Evolutionary conservation across 2,329 filamentous ascomycete species (phyloP).

Genomic region (Clonostachys rhizophaga): DNA sequence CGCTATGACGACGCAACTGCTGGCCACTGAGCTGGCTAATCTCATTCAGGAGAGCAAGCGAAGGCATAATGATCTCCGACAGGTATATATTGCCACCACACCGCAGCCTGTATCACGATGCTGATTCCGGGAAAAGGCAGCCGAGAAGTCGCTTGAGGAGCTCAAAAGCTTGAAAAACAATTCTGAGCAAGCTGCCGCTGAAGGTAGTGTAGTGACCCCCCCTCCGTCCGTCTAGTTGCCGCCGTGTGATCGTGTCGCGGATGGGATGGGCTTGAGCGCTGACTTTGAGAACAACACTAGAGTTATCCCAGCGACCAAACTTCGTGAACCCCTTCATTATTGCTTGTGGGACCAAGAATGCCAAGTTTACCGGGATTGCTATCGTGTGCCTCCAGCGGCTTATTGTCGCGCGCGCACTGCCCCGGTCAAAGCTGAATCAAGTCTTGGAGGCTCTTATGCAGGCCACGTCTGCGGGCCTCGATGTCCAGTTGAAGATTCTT

Average conservation of each 20-base stretch:
- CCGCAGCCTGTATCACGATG: background rate
- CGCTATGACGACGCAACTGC: constrained; percentile 86
- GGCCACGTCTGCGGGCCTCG: constrained; percentile 73
- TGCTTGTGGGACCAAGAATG: constrained; percentile 85
- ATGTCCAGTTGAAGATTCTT: constrained; percentile 93
- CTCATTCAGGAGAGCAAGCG: constrained; percentile 94
- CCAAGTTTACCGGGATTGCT: constrained; percentile 83
- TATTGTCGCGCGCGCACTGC: constrained; percentile 75
- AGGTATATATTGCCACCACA: constrained; percentile 43
- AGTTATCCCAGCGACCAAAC: constrained; percentile 73
- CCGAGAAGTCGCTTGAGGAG: constrained; percentile 89
- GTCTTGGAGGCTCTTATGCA: constrained; percentile 85
- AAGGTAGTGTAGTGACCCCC: constrained; percentile 17
- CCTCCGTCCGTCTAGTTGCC: constrained; percentile 1
- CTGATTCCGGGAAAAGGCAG: constrained; percentile 52
- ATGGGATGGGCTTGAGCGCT: too few relatives aligned
- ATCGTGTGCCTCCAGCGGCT: constrained; percentile 86
- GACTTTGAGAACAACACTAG: constrained; percentile 36
- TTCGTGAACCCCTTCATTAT: constrained; percentile 94
- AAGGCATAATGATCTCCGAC: constrained; percentile 85
- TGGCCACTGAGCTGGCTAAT: constrained; percentile 82
- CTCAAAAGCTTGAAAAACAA: constrained; percentile 51
- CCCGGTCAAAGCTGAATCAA: constrained; percentile 74
- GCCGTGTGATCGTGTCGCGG: too few relatives aligned
- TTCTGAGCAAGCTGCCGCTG: constrained; percentile 29